These are phyloP conservation scores for Cystofilobasidium macerans DNA, from an alignment of 768 basidiomycete genomes.

Conservation along the genomic window DNA sequence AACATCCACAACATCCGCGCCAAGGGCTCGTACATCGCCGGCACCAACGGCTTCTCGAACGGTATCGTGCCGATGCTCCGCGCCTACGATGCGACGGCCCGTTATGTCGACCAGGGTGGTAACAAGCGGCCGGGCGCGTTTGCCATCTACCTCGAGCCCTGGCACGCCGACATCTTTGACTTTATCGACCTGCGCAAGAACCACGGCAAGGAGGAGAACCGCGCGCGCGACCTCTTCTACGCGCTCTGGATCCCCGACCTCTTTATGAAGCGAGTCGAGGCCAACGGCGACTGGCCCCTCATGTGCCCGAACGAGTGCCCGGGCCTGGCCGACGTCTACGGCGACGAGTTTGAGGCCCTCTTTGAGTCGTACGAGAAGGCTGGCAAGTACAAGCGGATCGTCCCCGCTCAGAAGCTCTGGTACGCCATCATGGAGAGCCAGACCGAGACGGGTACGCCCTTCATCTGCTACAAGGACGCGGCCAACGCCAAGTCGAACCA, in stretches of 20 bases:
- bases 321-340: constrained; percentile 72
- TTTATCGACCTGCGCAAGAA: constrained; percentile 98
- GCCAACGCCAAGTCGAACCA: constrained; percentile 96
- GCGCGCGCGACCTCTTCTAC: constrained; percentile 93
- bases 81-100: constrained; percentile 92
- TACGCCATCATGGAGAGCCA: constrained; percentile 93
- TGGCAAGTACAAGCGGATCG: constrained; percentile 52
- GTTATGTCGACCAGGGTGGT: constrained; percentile 97
- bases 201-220: constrained; percentile 94
- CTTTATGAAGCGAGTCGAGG: constrained; percentile 97
- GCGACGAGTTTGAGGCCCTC: constrained; percentile 75
- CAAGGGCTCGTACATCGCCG: constrained; percentile 95
- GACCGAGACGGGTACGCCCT: constrained; percentile 96
- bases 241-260: constrained; percentile 96
- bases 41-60: constrained; percentile 97
- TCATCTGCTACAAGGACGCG: constrained; percentile 97
- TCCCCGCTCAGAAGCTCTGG: constrained; percentile 97
- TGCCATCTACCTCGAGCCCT: constrained; percentile 93
- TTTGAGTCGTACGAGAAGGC: constrained; percentile 82
- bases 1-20: constrained; percentile 94
- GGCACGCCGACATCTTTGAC: constrained; percentile 95
- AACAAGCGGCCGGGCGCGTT: constrained; percentile 99
- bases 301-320: constrained; percentile 98
- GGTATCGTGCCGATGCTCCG: constrained; percentile 99
- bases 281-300: constrained; percentile 78